phyloP scores from a whole-genome alignment of 805 yeast genomes.

The Myxozyma udenii region DNA sequence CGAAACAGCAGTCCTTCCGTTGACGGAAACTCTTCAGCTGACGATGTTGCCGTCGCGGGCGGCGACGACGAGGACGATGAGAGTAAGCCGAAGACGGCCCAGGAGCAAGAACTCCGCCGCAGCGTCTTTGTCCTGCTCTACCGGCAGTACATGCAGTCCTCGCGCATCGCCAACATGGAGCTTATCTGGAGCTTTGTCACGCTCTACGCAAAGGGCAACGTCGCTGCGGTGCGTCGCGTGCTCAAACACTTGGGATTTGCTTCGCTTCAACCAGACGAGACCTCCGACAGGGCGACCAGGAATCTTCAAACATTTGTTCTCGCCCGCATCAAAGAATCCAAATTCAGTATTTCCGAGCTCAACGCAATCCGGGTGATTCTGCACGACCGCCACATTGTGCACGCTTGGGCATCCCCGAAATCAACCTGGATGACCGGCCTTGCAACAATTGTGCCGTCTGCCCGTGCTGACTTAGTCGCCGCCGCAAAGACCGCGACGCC shows the following conservation, averaged over 20 bases:
- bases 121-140: conserved; percentile 17
- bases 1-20: background rate
- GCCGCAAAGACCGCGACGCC: conserved; percentile 3
- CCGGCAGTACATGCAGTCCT: conserved; percentile 10
- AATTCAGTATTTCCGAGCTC: conserved; percentile 13
- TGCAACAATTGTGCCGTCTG: conserved; percentile 4
- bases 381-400: conserved; percentile 6
- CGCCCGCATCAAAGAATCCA: conserved; percentile 6
- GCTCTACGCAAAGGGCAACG: conserved; percentile 15
- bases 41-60: too few species aligned
- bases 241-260: conserved; percentile 11
- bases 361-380: conserved; percentile 16
- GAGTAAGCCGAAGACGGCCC: background rate
- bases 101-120: background rate
- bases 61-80: conserved; percentile 4
- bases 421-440: conserved; percentile 7
- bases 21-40: background rate
- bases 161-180: conserved; percentile 15
- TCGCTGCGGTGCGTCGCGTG: background rate
- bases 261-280: background rate
- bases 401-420: conserved; percentile 7
- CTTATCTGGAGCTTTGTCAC: conserved; percentile 27
- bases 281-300: background rate
- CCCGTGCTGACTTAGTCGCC: background rate
- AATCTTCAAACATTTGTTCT: conserved; percentile 7